phyloP scores from a whole-genome alignment of 2,329 filamentous ascomycete genomes.

The Ramichloridium luteum region DNA sequence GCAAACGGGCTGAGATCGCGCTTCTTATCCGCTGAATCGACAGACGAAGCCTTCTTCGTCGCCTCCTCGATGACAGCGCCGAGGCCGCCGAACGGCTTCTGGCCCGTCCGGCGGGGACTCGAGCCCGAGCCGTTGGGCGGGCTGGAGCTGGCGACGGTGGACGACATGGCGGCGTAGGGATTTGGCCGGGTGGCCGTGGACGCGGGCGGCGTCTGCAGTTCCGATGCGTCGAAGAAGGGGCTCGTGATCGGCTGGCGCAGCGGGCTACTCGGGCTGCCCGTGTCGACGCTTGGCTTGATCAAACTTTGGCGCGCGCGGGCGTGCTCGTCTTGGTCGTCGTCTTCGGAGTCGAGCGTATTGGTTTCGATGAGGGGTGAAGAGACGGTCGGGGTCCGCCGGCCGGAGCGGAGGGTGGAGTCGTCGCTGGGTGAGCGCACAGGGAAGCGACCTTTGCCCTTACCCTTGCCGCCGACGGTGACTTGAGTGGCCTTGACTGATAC shows the following conservation, averaged over 20 bases:
- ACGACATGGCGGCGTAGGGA: conserved; percentile 29
- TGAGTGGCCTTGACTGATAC: conserved; percentile 35
- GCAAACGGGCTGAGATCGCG: too few species aligned
- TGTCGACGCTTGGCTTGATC: conserved; percentile 7
- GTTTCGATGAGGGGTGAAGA: conserved; percentile 22
- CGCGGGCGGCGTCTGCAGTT: conserved; percentile 13
- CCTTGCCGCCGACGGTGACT: conserved; percentile 31
- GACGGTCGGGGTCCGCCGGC: conserved; percentile 12
- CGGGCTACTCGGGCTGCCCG: conserved; percentile 6
- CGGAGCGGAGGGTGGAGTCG: conserved; percentile 15
- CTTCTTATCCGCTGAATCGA: too few species aligned
- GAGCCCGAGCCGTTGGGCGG: too few species aligned
- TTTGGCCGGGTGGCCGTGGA: conserved; percentile 18
- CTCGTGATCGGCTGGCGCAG: conserved; percentile 18
- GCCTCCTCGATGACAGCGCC: conserved; percentile 37
- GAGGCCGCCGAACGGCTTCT: conserved; percentile 20
- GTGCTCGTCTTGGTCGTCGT: conserved; percentile 21
- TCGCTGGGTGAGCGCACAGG: conserved; percentile 18
- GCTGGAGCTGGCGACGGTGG: conserved; percentile 14
- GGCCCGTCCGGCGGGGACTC: conserved; percentile 8
- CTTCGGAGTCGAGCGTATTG: conserved; percentile 17
- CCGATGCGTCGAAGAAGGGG: conserved; percentile 25
- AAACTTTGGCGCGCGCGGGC: conserved; percentile 20
- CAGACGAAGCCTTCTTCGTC: conserved; percentile 19
- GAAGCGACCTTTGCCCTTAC: conserved; percentile 23